A percentile compares a stretch with the other conserved stretches of the same genome.
Evolutionary conservation across 805 yeast species (phyloP).

Genomic region (Naumovozyma baii): DNA sequence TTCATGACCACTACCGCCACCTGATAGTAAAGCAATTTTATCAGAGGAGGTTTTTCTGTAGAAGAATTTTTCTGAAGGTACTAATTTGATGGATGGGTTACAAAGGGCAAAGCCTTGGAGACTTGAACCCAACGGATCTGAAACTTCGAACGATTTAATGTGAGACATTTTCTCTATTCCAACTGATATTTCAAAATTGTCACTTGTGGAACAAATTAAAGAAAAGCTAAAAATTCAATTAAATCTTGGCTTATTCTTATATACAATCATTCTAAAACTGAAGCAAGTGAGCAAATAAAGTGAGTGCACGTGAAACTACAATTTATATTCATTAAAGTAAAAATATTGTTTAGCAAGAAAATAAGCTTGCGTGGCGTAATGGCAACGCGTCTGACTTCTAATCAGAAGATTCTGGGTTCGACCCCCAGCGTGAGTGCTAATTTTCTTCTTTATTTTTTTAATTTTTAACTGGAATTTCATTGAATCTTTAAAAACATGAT

Average conservation of each 20-base stretch:
- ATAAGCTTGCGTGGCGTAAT: conserved; percentile 44
- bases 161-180: background rate
- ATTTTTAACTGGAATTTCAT: background rate
- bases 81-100: conserved; percentile 31
- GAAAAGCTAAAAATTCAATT: background rate
- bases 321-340: too few species aligned
- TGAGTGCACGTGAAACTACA: background rate
- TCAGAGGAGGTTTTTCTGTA: conserved; percentile 30
- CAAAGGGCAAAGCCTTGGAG: conserved; percentile 33
- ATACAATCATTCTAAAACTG: too few species aligned
- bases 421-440: conserved; percentile 44
- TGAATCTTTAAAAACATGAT: background rate
- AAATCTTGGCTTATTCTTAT: too few species aligned
- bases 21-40: conserved; percentile 68
- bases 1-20: conserved; percentile 96
- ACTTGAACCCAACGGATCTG: conserved; percentile 31
- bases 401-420: conserved; percentile 48
- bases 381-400: conserved; percentile 51
- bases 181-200: background rate
- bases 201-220: too few species aligned
- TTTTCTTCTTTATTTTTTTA: background rate
- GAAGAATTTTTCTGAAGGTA: conserved; percentile 32
- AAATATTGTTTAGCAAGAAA: too few species aligned
- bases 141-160: conserved; percentile 33
- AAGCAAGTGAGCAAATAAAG: background rate